Base-by-base conservation (phyloP, 192 early-diverging fungal genomes). In the Helicostylum pulchrum region DNA sequence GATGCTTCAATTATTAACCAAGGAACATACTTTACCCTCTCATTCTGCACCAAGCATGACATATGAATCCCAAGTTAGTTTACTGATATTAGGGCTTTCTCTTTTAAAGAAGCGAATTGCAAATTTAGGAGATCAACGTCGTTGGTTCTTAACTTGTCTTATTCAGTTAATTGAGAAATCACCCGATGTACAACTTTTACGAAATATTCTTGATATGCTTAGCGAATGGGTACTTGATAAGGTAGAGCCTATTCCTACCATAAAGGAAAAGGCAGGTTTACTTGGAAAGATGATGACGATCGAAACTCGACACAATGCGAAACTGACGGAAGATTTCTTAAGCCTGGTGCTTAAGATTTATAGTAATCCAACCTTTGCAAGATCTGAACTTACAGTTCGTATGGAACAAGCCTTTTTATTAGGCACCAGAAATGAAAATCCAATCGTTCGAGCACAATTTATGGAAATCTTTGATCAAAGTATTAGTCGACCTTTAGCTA, bases 241-340 rank as follows among this genome's bases (percentile, higher is more conserved):
- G 34, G 67, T 68, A 3, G 94, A 95, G 51, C 78, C 90, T 5
- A 96, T 97, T 76, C 98, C 98, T 2, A 97, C 98, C 7, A 85
- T 93, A 63, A 96, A 94, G 73, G 98, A 99, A 65, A 98, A 99
- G 72, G 90, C 95, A 7, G 89, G 87, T 58, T 75, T 99, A 19
- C 79, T 96, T 72, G 83, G 89, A 14, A 91, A 90, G 64, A 90
- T 99, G 92, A 89, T 98, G 87, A 78, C 83, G 17, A 83, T 94
- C 59, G 93, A 96, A 71, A 79, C 74, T 19, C 79, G 85, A 3
- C 82, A 83, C 5, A 88, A 91, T 53, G 74, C 83, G 19, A 77
- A 77, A 31, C 74, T 99, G 3, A 81, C 87, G n/a, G 89, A 95
- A 64, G 84, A 90, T 45, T 98, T 94, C 65, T 81, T 99, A 58